Conservation (phyloP, 1,284 basidiomycete genomes). For the Cryptococcus sp. region DNA sequence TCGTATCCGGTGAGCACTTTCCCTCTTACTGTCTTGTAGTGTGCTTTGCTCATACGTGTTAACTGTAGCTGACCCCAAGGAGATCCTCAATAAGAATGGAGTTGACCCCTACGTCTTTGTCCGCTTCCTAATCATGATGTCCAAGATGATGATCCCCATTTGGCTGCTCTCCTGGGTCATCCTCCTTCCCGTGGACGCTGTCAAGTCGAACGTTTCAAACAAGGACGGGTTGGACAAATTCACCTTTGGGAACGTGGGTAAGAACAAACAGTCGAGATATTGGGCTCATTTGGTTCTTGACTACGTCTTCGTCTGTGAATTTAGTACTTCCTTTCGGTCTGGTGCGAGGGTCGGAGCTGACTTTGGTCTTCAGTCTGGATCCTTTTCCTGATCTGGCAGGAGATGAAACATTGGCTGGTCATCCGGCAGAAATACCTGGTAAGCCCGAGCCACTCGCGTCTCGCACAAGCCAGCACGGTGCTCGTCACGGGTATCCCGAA, state of each 20-base stretch:
- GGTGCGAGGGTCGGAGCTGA: background rate
- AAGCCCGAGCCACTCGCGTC: conserved; percentile 59
- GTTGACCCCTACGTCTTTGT: conserved; percentile 71
- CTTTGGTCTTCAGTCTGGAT: conserved; percentile 57
- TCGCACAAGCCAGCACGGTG: conserved; percentile 71
- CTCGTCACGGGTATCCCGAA: conserved; percentile 70
- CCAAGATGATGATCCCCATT: conserved; percentile 64
- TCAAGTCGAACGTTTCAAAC: conserved; percentile 48
- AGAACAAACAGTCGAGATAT: conserved; percentile 41
- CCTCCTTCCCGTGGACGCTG: conserved; percentile 62
- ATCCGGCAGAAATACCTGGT: conserved; percentile 69
- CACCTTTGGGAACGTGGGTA: conserved; percentile 55
- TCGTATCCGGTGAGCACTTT: conserved; percentile 45
- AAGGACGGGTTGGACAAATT: conserved; percentile 55
- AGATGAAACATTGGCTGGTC: conserved; percentile 63
- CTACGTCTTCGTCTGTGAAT: conserved; percentile 52
- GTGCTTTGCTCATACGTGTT: conserved; percentile 39
- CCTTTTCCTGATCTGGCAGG: conserved; percentile 63
- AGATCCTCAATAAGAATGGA: conserved; percentile 52
- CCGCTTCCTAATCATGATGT: conserved; percentile 62
- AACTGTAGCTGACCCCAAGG: conserved; percentile 53
- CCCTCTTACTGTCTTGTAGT: conserved; percentile 40
- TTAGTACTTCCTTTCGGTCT: background rate
- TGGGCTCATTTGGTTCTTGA: conserved; percentile 53
- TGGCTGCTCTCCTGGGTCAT: conserved; percentile 60